Base-by-base conservation (phyloP, 2,329 filamentous ascomycete genomes). In the Pseudogymnoascus verrucosus region DNA sequence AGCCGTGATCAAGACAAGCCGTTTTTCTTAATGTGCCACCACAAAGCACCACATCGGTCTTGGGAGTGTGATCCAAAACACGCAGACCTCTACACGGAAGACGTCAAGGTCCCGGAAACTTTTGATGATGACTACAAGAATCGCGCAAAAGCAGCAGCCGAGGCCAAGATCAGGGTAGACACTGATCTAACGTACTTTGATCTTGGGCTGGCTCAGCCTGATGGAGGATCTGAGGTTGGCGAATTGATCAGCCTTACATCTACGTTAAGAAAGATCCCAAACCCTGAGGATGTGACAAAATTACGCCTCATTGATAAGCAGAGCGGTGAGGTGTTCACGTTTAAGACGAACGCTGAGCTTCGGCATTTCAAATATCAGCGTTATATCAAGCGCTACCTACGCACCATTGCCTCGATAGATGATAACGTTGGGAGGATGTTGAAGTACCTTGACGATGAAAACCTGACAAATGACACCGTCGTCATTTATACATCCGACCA, bases 11-110 rank as follows among this genome's bases (percentile, higher is more conserved):
- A 64, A 4, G 44, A 63, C 1, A 73, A 73, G 63, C 80, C 80
- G 0, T 83, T 83, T 70, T 83, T 82, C 67, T 67, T 82, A 47
- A 83, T 84, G 81, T 83, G 80, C 68, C 81, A 83, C 66, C 81
- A 84, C 69, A 84, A 84, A 66, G 81, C 81, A 0, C 81, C 81
- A 0, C 81, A 84, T 66, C 74, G 80, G 3, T 77, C 74, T 12
- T 83, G 81, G 81, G 80, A 83, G 66, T 81, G 73, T 62, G 73
- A 83, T 64, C 67, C 74, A 5, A 79, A 79, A 65, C 79, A 84
- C 70, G 79, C 78, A 63, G 40, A 76, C 51, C 69, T 83, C 1
- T 84, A 83, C 69, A 74, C 71, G 1, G 77, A 82, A 7, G 76
- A 75, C 0, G 71, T 82, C 47, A 72, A 72, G 10, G 67, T 83